phyloP scores from a whole-genome alignment of 208 protist genomes.

The Acanthamoeba sp. region DNA sequence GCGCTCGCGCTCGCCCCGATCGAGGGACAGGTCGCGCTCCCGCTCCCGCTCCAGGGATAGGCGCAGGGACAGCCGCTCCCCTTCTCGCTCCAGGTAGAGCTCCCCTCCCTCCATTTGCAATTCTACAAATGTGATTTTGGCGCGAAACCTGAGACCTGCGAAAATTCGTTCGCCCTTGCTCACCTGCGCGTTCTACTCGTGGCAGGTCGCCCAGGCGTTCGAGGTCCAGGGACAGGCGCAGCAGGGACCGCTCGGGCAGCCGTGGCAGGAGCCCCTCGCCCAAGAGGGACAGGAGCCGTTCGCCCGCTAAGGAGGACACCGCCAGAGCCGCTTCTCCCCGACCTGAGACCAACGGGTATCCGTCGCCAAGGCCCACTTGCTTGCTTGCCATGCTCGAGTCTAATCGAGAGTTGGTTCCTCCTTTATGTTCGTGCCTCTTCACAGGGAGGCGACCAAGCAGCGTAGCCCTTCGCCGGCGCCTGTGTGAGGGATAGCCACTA shows the following conservation, averaged over 20 bases:
- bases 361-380: too few relatives aligned
- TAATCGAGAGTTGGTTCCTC: not conserved
- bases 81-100: not conserved
- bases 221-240: not conserved
- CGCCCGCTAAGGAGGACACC: not conserved
- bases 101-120: not conserved
- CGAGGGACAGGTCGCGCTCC: slow-evolving; percentile 2
- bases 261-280: slow-evolving; percentile 2
- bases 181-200: too few relatives aligned
- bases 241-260: not conserved
- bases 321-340: not conserved
- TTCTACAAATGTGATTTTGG: not conserved
- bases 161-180: not conserved
- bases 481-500: not conserved
- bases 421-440: not conserved
- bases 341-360: not conserved
- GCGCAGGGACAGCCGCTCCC: not conserved
- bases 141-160: not conserved
- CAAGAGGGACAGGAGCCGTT: slow-evolving; percentile 28
- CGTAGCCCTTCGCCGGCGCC: not conserved
- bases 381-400: too few relatives aligned
- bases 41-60: not conserved
- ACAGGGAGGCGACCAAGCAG: not conserved
- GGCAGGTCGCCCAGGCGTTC: not conserved
- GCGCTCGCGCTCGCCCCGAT: not conserved